Conservation (phyloP, 768 basidiomycete genomes). For the Pleurotus sapidus region DNA sequence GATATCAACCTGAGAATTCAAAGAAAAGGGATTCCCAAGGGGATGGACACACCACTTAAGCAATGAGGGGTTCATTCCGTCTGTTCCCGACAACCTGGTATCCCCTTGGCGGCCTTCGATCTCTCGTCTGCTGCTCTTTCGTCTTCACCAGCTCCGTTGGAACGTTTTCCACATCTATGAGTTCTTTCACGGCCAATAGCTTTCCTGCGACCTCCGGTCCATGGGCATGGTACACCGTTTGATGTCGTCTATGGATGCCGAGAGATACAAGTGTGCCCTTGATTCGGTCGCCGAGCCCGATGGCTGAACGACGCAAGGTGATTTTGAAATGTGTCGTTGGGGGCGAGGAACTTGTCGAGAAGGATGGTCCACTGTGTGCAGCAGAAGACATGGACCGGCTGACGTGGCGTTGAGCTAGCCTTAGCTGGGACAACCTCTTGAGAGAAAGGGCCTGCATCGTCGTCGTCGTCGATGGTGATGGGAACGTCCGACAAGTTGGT, state of each 20-base stretch:
- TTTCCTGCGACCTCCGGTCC: conserved; percentile 77
- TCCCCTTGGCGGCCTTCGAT: conserved; percentile 65
- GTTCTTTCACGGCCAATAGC: conserved; percentile 85
- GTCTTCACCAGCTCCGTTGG: conserved; percentile 62
- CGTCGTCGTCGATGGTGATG: too few species aligned
- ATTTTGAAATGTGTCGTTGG: conserved; percentile 82
- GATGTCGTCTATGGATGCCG: conserved; percentile 78
- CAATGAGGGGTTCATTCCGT: conserved; percentile 18
- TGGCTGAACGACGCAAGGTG: conserved; percentile 84
- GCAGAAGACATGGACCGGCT: too few species aligned
- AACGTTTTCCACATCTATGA: conserved; percentile 87
- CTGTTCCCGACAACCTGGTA: conserved; percentile 53
- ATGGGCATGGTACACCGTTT: conserved; percentile 81
- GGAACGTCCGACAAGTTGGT: too few species aligned
- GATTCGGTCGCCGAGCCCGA: conserved; percentile 71
- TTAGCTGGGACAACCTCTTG: too few species aligned
- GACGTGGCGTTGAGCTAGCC: too few species aligned
- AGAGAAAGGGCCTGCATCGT: too few species aligned
- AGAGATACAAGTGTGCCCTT: conserved; percentile 78
- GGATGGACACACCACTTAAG: not conserved
- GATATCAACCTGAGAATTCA: not conserved
- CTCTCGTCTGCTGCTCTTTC: conserved; percentile 64
- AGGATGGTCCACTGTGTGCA: not conserved
- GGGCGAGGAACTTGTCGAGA: conserved; percentile 2
- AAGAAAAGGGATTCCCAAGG: not conserved